Conservation (phyloP, 805 yeast genomes). For the Yamadazyma akitaensis region DNA sequence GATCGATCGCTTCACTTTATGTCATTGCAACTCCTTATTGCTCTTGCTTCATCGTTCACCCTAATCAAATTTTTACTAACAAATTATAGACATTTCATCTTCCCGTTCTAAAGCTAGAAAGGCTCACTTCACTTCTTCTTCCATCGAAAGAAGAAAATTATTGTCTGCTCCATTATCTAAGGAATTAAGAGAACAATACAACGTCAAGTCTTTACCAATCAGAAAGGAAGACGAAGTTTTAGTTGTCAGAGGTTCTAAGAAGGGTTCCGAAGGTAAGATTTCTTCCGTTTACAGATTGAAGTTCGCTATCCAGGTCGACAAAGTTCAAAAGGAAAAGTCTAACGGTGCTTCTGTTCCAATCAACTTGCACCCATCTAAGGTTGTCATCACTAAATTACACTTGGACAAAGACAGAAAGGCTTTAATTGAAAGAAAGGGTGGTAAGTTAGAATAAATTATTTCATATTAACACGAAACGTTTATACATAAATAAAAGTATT, state of each 20-base stretch:
- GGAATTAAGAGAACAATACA: conserved; percentile 97
- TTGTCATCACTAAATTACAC: conserved; percentile 97
- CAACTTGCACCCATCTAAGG: conserved; percentile 98
- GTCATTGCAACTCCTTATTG: too few relatives aligned
- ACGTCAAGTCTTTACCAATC: conserved; percentile 92
- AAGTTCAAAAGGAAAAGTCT: conserved; percentile 95
- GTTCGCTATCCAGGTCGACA: conserved; percentile 94
- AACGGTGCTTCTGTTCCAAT: conserved; percentile 97
- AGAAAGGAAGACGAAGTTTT: conserved; percentile 95
- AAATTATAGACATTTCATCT: conserved; percentile 84
- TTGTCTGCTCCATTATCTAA: conserved; percentile 98
- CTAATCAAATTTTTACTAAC: conserved; percentile 15
- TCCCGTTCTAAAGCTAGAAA: conserved; percentile 99
- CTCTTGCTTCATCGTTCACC: neutral
- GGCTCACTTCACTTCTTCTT: conserved; percentile 98
- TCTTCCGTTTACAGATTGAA: conserved; percentile 98
- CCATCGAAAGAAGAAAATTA: conserved; percentile 89
- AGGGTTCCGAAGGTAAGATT: conserved; percentile 99
- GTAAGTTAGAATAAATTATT: conserved; percentile 75
- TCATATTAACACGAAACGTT: conserved; percentile 12
- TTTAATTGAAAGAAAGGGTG: conserved; percentile 96
- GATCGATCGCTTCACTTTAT: too few relatives aligned
- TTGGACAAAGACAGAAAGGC: conserved; percentile 99
- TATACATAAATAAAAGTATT: conserved; percentile 21
- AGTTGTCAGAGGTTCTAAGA: conserved; percentile 98